Evolutionary conservation across 129 eudicot species (phyloP), one percentile per base, ranked within the genome.

Genomic region (Lonicera japonica): DNA sequence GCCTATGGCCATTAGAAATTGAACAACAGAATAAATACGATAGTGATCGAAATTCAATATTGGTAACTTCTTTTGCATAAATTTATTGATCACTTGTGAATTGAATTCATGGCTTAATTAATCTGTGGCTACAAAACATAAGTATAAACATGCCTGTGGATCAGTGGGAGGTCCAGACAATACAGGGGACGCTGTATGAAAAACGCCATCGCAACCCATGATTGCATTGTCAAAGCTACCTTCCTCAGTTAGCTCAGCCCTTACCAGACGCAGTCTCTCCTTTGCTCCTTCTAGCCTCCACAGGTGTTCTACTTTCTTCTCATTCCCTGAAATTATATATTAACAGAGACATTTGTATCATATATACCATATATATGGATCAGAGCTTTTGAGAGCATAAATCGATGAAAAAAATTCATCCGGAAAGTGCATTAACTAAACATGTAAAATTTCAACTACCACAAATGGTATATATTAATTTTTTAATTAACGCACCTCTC

Each of bases 151-250:
- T 75, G 76, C 95, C 94, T 71, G 75, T 38, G 95, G 90, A 68
- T 87, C 82, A 4, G 67, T 21, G 12, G 65, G 20, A 20, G 85
- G 83, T 21, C 67, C 23, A 24, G 73, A 88, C 6, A 79, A 69
- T 12, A 92, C 98, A 0, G 98, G 98, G 21, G 96, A 92, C 61
- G 98, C 98, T n/a, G 89, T 82, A 75, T 92, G 96, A 68, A 92
- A 92, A 54, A 92, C 96, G 16, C 96, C 96, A 8, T 64, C 69
- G 60, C 98, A 92, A 12, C 88, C 98, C 72, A 68, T 74, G 56
- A 87, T 75, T 21, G 98, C 91, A 5, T 65, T 67, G 21, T 92
- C 95, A 45, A 87, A 92, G 78, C 96, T 92, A 62, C 98, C 96
- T 21, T 87, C 96, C 72, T 63, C 88, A 25, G 79, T 84, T 21